Evolutionary conservation across 768 basidiomycete species (phyloP).

Genomic region (Leccinum disarticulatum): DNA sequence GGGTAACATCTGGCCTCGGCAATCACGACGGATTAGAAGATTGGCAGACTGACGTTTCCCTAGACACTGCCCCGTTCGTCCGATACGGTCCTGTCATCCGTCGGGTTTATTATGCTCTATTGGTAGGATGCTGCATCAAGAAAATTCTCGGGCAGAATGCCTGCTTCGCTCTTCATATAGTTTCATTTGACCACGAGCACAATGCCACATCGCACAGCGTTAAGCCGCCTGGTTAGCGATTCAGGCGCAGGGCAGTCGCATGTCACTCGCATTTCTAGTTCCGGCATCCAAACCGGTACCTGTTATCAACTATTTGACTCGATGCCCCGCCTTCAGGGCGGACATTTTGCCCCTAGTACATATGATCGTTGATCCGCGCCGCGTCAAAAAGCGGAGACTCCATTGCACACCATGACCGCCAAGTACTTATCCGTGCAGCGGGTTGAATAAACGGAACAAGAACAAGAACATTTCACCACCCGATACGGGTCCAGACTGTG

Average conservation of each 20-base stretch:
- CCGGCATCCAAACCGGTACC: too few species aligned
- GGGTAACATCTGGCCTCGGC: neutral
- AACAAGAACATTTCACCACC: neutral
- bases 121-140: neutral
- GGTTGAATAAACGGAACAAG: neutral
- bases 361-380: neutral
- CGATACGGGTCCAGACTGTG: neutral
- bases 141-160: too few species aligned
- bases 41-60: neutral
- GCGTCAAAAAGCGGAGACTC: conserved; percentile 3
- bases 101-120: neutral
- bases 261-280: neutral
- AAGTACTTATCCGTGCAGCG: neutral
- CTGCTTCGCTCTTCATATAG: neutral
- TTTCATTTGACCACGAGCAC: neutral
- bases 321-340: neutral
- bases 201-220: neutral
- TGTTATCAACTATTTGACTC: neutral
- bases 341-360: neutral
- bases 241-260: too few species aligned
- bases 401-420: neutral
- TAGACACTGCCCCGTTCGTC: conserved; percentile 9
- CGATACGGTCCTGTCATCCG: neutral
- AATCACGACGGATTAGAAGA: neutral
- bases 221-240: neutral